Evolutionary conservation across 75 land plant genomes (phyloP).

Genomic region (Selaginella moellendorffii): DNA sequence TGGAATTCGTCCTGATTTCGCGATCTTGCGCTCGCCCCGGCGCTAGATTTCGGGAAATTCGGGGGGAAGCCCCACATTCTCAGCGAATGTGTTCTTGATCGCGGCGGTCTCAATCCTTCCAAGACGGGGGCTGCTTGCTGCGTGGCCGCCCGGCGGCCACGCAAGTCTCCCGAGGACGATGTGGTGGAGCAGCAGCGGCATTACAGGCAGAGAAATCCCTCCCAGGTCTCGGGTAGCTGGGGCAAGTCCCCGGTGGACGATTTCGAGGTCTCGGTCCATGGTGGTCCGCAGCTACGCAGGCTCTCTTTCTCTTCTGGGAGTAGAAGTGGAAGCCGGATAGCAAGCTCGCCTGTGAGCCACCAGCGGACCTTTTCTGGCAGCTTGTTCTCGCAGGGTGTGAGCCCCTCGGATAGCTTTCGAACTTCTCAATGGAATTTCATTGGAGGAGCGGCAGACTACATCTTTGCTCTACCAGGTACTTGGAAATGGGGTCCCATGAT

Average conservation of each 20-base stretch:
- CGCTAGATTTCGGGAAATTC: too few relatives aligned
- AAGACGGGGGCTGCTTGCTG: constrained; percentile 1
- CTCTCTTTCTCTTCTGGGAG: constrained; percentile 21
- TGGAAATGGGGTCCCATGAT: background rate
- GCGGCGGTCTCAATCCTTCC: background rate
- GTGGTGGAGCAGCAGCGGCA: background rate
- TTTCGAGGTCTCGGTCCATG: constrained; percentile 6
- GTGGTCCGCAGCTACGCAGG: constrained; percentile 16
- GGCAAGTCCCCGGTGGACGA: background rate
- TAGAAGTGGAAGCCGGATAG: constrained; percentile 19
- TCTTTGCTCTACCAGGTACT: background rate
- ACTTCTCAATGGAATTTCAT: constrained; percentile 28
- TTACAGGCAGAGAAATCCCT: background rate
- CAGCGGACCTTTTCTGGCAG: constrained; percentile 15
- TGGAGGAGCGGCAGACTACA: background rate
- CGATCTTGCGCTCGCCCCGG: too few relatives aligned
- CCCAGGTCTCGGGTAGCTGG: background rate
- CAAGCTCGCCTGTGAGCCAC: constrained; percentile 12
- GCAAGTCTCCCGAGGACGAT: background rate
- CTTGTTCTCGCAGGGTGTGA: constrained; percentile 27
- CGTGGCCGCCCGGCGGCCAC: constrained; percentile 1
- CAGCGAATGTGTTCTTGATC: too few relatives aligned
- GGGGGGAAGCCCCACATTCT: too few relatives aligned
- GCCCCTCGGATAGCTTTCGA: constrained; percentile 43
- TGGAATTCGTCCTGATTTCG: too few relatives aligned